Evolutionary conservation across 768 basidiomycete species (phyloP), one percentile per base, ranked within the genome.

Genomic region (Chalciporus piperatus): DNA sequence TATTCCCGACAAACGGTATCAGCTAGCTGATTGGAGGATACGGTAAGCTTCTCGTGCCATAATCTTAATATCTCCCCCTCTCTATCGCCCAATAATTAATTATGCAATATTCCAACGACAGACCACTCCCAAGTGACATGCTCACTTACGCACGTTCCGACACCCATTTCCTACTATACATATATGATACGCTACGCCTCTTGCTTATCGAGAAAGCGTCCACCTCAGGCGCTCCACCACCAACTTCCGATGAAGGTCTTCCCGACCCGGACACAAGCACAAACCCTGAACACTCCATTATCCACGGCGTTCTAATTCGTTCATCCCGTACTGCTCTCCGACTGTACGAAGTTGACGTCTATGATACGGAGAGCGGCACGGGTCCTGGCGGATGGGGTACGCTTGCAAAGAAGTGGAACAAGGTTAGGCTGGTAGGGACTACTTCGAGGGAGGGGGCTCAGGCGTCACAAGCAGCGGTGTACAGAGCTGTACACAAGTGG

Each of bases 1-100:
- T 59, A 77, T 79, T 7, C 83, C 96, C 0, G 96, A 98, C 73
- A 99, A 99, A 71, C 83, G 92, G 27, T 98, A 96, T 64, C 97
- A 98, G 62, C 76, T 96, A 6, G 97, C 96, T 10, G 97, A 99
- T 68, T 99, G 97, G 97, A 84, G 97, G 22, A 91, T 98, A 58
- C 81, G 93, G 83, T 87, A 38, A 25, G 77, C 59, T 10, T 39
- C 47, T 13, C n/a, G n/a, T n/a, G n/a, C n/a, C n/a, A n/a, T n/a
- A n/a, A n/a, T 41, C 9, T 19, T 14, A 44, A 23, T 6, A 9
- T 6, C 16, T 30, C 28, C 17, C 22, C 43, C 12, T 11, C 2
- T 32, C 10, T 7, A 32, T 32, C 11, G 30, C 30, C 6, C 13
- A 32, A 10, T 12, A 32, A 11, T 32, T 7, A 27, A 27, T 27